Evolutionary conservation across 2,329 filamentous ascomycete genomes (phyloP), one percentile per base, ranked within the genome.

Genomic region (Diaporthe citri): DNA sequence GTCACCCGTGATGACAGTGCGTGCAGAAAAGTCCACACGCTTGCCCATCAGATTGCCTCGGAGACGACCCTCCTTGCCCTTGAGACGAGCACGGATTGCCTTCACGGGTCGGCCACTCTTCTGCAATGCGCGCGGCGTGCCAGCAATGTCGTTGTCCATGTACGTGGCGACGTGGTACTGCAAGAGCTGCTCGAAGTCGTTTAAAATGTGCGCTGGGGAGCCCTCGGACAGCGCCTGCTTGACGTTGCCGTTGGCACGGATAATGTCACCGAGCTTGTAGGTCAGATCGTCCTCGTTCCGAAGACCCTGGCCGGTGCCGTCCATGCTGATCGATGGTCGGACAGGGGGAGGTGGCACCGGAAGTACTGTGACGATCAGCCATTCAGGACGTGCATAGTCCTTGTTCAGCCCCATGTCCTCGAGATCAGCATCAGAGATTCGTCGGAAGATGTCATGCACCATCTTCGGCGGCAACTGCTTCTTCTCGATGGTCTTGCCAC

Each of bases 41-140:
- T 99, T 99, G 78, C 97, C 97, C 97, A 99, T 99, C 89, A 99
- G 88, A 85, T 99, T 99, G 82, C 97, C 97, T 87, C 97, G 93
- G 34, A 99, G 91, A 89, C 97, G 95, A 79, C 97, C 97, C 83
- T 99, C 97, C 86, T 99, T 99, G 77, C 97, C 97, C 92, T 99
- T 99, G 83, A 99, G 89, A 85, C 97, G 96, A 76, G 95, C 95
- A 80, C 97, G 94, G 78, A 99, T 97, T 22, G 97, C 95, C 87
- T 99, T 99, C 79, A 99, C 94, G 0, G 97, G 96, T 81, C 97
- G 93, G 64, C 97, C 97, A 74, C 95, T 98, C 88, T 99, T 99
- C 82, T 99, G 97, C 81, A 98, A 88, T 3, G 97, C 96, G 80
- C 97, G 95, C 3, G 97, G 97, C 80, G 97, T 93, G 67, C 96